These are phyloP conservation scores for Lathyrus sativus DNA, from an alignment of 306 rosid species.

Conservation along the genomic window DNA sequence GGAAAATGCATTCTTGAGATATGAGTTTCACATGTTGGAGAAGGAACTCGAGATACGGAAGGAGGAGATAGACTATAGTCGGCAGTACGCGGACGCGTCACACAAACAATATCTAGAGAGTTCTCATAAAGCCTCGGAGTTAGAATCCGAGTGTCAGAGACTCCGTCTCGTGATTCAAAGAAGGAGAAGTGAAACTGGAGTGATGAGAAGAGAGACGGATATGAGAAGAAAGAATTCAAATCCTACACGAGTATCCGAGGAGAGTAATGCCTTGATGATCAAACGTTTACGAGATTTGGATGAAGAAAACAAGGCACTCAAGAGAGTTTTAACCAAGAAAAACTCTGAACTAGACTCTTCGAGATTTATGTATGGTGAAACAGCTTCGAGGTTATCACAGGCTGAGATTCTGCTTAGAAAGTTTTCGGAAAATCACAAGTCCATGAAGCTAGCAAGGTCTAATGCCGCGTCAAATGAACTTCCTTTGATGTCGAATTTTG, in stretches of 20 bases:
- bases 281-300: slow-evolving; percentile 59
- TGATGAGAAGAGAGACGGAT: slow-evolving; percentile 46
- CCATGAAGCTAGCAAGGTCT: slow-evolving; percentile 49
- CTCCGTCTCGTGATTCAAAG: slow-evolving; percentile 54
- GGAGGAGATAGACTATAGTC: slow-evolving; percentile 67
- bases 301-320: slow-evolving; percentile 76
- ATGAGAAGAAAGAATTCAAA: slow-evolving; percentile 56
- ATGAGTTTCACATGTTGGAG: slow-evolving; percentile 74
- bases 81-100: slow-evolving; percentile 57
- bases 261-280: slow-evolving; percentile 48
- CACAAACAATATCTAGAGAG: slow-evolving; percentile 59
- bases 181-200: slow-evolving; percentile 50
- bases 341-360: slow-evolving; percentile 58
- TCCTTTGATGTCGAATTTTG: slow-evolving; percentile 48
- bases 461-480: slow-evolving; percentile 44
- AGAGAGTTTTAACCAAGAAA: slow-evolving; percentile 51
- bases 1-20: slow-evolving; percentile 77
- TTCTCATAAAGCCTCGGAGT: slow-evolving; percentile 52
- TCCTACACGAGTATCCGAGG: slow-evolving; percentile 46
- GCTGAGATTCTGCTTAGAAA: slow-evolving; percentile 54
- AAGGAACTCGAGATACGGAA: slow-evolving; percentile 72
- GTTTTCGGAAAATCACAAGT: slow-evolving; percentile 49
- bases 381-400: slow-evolving; percentile 64
- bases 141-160: slow-evolving; percentile 78
- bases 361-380: slow-evolving; percentile 49